Conservation (phyloP, 306 rosid species). For the Vachellia collinsii region DNA sequence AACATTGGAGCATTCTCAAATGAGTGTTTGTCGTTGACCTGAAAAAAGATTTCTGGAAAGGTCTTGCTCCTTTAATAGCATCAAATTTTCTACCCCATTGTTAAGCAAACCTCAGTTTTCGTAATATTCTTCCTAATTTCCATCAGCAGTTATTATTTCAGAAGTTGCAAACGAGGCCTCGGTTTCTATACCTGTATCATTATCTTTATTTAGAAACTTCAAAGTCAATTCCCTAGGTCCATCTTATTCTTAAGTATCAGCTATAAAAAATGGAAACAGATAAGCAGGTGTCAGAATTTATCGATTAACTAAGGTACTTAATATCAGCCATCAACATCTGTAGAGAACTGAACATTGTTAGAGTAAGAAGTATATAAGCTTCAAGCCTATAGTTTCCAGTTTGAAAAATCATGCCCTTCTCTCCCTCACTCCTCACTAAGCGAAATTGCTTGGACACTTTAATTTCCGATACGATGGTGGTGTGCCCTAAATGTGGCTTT, state of each 20-base stretch:
- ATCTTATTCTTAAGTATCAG: background rate
- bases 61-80: background rate
- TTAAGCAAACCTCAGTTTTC: background rate
- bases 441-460: background rate
- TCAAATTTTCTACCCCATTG: background rate
- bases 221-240: background rate
- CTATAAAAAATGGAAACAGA: background rate
- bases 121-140: background rate
- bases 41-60: background rate
- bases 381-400: background rate
- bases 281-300: background rate
- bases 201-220: background rate
- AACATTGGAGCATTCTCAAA: background rate
- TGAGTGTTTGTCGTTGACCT: constrained; percentile 6
- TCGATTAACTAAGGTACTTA: background rate
- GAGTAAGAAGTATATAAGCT: background rate
- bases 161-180: background rate
- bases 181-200: background rate
- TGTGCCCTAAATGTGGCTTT: background rate
- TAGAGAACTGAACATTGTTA: background rate
- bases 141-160: background rate
- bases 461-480: background rate
- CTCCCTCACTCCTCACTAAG: background rate
- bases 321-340: background rate
- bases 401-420: background rate